Base-by-base conservation (phyloP, 176 grass and related monocot species). In the Phyllostachys edulis region DNA sequence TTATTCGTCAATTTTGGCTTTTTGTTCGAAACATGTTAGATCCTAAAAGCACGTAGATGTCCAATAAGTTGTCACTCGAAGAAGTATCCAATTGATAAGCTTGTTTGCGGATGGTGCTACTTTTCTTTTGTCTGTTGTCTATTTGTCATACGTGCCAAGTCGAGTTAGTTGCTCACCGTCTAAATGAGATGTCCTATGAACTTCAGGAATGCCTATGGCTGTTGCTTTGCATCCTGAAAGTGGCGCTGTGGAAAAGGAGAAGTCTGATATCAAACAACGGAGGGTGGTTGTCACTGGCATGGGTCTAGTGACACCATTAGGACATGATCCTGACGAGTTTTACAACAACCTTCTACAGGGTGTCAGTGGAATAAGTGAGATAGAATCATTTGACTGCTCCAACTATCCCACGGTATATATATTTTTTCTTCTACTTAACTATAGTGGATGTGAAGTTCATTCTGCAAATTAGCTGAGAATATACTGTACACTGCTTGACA, bases 211-310 rank as follows among this genome's bases (percentile, higher is more conserved):
- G 86, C 59, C 91, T 61, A 92, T 92, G 90, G 73, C 96, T 77
- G 77, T 92, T 88, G 86, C 93, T 75, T 83, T 99, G 86, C 87
- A 94, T 54, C 96, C 91, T 87, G 89, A 95, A 87, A 94, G 75
- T 29, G 86, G 85, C 84, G 76, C 38, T 78, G 82, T 80, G 54
- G 88, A 89, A 79, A 87, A 36, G 55, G 94, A 92, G 80, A 92
- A 82, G 77, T 63, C 67, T 77, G 73, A 69, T 67, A 85, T 64
- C 11, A 93, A 92, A 82, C 81, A 90, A 70, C 85, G 93, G 85
- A 96, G 91, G 76, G 93, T 99, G 61, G 96, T 94, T n/a, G 96
- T 99, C 27, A 99, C 96, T 27, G 96, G 96, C 45, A 92, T 99
- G 93, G 96, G 96, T 54, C 91, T 99, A 24, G 93, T 99, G 78